These are phyloP conservation scores for Canavalia ensiformis DNA, from an alignment of 306 rosid genomes.

Conservation along the genomic window DNA sequence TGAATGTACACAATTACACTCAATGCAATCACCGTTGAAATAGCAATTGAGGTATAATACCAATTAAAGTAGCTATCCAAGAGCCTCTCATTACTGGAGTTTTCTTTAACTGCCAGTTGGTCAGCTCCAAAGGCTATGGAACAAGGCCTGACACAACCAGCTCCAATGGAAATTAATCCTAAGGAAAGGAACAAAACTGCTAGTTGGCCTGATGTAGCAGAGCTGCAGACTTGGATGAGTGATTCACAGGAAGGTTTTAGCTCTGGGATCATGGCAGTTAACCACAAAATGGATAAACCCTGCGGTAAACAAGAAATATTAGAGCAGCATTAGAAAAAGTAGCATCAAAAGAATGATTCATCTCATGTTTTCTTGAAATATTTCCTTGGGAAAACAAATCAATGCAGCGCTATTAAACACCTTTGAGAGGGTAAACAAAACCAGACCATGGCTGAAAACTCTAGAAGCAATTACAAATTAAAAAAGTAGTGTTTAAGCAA, in stretches of 20 bases:
- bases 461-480: constrained; percentile 5
- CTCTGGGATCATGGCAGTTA: constrained; percentile 59
- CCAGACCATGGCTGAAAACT: not conserved
- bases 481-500: not conserved
- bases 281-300: constrained; percentile 61
- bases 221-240: constrained; percentile 15
- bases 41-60: constrained; percentile 55
- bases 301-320: constrained; percentile 15
- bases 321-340: constrained; percentile 6
- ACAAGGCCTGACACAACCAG: constrained; percentile 69
- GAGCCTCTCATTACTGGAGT: constrained; percentile 37
- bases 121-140: constrained; percentile 74
- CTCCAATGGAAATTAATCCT: constrained; percentile 64
- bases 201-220: constrained; percentile 53
- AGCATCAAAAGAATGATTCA: constrained; percentile 15
- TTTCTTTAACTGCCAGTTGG: constrained; percentile 49
- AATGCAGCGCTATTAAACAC: not conserved
- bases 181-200: constrained; percentile 54
- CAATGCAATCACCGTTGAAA: constrained; percentile 48
- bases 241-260: constrained; percentile 53
- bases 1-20: constrained; percentile 57
- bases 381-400: not conserved
- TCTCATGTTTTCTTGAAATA: not conserved
- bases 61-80: constrained; percentile 63
- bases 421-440: constrained; percentile 1